Evolutionary conservation across 352 stramenopile genomes (phyloP).

Genomic region (Phytophthora kernoviae): DNA sequence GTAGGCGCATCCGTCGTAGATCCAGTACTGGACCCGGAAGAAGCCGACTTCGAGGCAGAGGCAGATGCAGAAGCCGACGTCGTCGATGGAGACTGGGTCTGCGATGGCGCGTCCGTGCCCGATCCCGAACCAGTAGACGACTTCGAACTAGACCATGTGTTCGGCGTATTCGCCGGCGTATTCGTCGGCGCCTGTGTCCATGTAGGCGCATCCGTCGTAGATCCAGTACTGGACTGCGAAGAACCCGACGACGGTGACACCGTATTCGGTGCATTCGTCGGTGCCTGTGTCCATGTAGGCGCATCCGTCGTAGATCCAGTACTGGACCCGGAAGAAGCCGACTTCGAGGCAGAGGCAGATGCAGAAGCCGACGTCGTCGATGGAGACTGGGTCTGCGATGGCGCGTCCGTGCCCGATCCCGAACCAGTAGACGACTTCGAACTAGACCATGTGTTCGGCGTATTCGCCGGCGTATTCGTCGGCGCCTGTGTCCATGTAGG

Average conservation of each 20-base stretch:
- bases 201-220: neutral
- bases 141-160: neutral
- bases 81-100: neutral
- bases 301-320: neutral
- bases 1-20: neutral
- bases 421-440: too few species aligned
- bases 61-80: neutral
- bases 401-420: too few species aligned
- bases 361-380: too few species aligned
- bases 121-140: conserved; percentile 1
- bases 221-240: too few species aligned
- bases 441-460: too few species aligned
- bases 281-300: neutral
- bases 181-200: neutral
- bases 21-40: too few species aligned
- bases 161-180: neutral
- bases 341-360: too few species aligned
- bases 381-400: too few species aligned
- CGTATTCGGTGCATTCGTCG: neutral
- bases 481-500: too few species aligned
- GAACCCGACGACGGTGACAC: too few species aligned
- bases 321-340: too few species aligned
- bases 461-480: too few species aligned
- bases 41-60: neutral
- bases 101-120: neutral